Evolutionary conservation across 2,329 filamentous ascomycete genomes (phyloP).

Genomic region (Alternaria postmessia): DNA sequence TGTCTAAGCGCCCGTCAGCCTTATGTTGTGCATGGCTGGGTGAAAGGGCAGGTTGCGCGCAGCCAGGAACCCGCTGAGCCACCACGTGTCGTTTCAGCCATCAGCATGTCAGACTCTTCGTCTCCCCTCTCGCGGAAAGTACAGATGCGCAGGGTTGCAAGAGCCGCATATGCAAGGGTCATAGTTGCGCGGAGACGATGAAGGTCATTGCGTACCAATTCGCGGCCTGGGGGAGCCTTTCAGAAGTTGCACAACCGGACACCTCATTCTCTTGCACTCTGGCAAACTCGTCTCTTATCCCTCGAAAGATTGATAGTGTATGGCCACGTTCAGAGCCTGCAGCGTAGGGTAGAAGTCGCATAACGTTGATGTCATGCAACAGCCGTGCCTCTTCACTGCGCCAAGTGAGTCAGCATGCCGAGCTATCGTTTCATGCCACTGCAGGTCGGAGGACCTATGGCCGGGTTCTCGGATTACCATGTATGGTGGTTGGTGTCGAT

Average conservation of each 20-base stretch:
- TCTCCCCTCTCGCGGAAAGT: neutral
- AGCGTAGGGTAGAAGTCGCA: neutral
- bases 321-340: neutral
- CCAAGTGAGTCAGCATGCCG: neutral
- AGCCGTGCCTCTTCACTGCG: neutral
- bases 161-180: neutral
- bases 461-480: neutral
- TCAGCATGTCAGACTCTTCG: neutral
- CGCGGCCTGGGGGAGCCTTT: neutral
- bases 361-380: neutral
- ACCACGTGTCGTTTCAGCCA: slow-evolving; percentile 15
- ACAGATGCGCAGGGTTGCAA: neutral
- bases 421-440: neutral
- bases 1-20: neutral
- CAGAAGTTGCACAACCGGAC: neutral
- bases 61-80: slow-evolving; percentile 8
- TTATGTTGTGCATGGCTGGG: slow-evolving; percentile 2
- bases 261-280: neutral
- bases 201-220: neutral
- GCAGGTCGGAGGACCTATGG: neutral
- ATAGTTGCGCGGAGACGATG: neutral
- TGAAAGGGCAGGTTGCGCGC: neutral
- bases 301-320: neutral
- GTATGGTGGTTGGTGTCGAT: neutral
- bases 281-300: neutral